Evolutionary conservation across 805 yeast genomes (phyloP).

Genomic region (Candida silvatica): DNA sequence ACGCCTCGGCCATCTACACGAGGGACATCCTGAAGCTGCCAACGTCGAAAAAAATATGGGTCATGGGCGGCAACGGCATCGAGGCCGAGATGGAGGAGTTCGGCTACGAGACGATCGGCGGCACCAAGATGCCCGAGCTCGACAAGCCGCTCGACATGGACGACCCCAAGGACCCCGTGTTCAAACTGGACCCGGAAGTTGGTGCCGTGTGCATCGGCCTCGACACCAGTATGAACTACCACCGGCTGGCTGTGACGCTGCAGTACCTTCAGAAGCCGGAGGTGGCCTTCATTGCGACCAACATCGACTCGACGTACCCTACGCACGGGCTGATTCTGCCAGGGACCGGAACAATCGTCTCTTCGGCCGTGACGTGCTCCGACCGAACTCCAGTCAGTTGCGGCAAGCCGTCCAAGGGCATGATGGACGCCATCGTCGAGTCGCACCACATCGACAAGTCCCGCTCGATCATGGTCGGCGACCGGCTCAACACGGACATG

Average conservation of each 20-base stretch:
- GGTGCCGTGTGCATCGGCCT: constrained; percentile 90
- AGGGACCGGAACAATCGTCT: constrained; percentile 91
- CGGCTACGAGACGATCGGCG: constrained; percentile 79
- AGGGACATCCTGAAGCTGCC: constrained; percentile 68
- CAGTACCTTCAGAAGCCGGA: constrained; percentile 65
- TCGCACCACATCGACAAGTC: constrained; percentile 46
- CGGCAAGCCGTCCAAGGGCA: constrained; percentile 85
- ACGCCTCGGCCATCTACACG: constrained; percentile 83
- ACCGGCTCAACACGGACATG: constrained; percentile 92
- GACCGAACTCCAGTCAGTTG: constrained; percentile 81
- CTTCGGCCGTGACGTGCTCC: constrained; percentile 62
- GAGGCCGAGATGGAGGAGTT: constrained; percentile 65
- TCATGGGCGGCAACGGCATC: constrained; percentile 83
- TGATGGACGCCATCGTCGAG: constrained; percentile 84
- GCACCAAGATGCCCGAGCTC: constrained; percentile 28
- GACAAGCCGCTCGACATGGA: constrained; percentile 43
- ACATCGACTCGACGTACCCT: constrained; percentile 92
- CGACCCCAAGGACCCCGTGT: constrained; percentile 45
- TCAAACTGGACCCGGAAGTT: constrained; percentile 60
- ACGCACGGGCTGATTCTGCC: constrained; percentile 78
- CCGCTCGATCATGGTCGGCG: constrained; percentile 88
- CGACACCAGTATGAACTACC: constrained; percentile 69
- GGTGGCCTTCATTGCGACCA: constrained; percentile 81
- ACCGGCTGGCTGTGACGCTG: constrained; percentile 71
- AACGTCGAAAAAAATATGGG: constrained; percentile 74